A percentile compares a stretch with the other conserved stretches of the same genome.
phyloP scores from a whole-genome alignment of 2,329 filamentous ascomycete genomes.

The Berkeleyomyces basicola region DNA sequence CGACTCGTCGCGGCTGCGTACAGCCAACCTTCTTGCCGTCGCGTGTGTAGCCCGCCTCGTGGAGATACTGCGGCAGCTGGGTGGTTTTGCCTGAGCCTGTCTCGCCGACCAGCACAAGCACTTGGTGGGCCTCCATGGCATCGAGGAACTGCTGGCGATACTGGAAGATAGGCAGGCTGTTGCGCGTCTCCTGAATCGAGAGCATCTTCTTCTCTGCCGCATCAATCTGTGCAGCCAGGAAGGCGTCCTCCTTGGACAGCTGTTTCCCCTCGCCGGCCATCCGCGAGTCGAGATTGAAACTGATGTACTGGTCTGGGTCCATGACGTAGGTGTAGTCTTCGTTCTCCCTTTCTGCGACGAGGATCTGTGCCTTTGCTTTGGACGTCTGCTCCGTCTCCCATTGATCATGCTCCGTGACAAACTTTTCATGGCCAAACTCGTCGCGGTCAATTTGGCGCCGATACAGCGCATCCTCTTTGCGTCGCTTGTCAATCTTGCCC shows the following conservation, averaged over 20 bases:
- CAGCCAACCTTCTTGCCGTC: conserved; percentile 73
- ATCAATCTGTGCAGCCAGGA: conserved; percentile 65
- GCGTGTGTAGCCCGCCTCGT: conserved; percentile 81
- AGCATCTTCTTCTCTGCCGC: conserved; percentile 77
- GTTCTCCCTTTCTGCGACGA: conserved; percentile 55
- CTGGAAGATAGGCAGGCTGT: conserved; percentile 75
- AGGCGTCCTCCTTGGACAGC: conserved; percentile 61
- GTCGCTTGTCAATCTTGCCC: conserved; percentile 71
- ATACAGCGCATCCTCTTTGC: conserved; percentile 80
- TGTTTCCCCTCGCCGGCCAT: conserved; percentile 54
- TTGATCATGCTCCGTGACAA: conserved; percentile 84
- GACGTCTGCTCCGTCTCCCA: conserved; percentile 85
- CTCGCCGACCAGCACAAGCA: conserved; percentile 84
- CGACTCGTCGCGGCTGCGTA: conserved; percentile 87
- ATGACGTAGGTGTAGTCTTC: conserved; percentile 79
- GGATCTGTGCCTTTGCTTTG: conserved; percentile 77
- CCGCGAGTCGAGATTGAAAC: conserved; percentile 62
- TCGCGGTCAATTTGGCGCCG: conserved; percentile 79
- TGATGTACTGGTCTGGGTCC: conserved; percentile 74
- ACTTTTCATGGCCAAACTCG: conserved; percentile 74
- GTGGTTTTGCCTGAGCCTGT: conserved; percentile 94
- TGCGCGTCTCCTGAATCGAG: conserved; percentile 80
- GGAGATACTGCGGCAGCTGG: conserved; percentile 82
- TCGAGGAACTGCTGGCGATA: conserved; percentile 73
- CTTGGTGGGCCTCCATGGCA: conserved; percentile 73